Conservation (phyloP, 768 basidiomycete genomes). For the Holtermanniella nyarrowii region DNA sequence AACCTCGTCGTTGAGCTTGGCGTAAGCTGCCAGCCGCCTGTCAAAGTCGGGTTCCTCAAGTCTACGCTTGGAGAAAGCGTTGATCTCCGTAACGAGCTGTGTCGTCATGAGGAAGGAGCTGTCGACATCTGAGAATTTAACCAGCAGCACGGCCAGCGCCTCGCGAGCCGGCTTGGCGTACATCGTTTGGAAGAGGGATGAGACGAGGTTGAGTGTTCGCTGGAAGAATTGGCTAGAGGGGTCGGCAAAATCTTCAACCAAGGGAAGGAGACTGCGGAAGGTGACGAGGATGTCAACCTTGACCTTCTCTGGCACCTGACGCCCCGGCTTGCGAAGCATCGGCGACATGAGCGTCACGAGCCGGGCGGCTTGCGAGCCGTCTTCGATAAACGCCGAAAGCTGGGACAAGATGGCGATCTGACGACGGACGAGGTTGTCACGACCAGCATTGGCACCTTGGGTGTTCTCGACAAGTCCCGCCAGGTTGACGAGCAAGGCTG, state of each 20-base stretch:
- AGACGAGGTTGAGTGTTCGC: constrained; percentile 47
- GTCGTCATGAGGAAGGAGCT: constrained; percentile 47
- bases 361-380: constrained; percentile 60
- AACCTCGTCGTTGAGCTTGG: constrained; percentile 57
- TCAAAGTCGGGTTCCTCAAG: constrained; percentile 91
- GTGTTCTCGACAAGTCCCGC: constrained; percentile 56
- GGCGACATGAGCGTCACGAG: constrained; percentile 67
- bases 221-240: constrained; percentile 27
- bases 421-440: constrained; percentile 56
- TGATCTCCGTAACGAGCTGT: constrained; percentile 55
- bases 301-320: constrained; percentile 69
- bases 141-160: constrained; percentile 59
- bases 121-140: constrained; percentile 47
- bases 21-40: constrained; percentile 65
- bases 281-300: constrained; percentile 70
- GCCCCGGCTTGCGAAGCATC: constrained; percentile 64
- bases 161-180: constrained; percentile 62
- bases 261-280: constrained; percentile 53
- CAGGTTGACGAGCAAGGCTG: constrained; percentile 60
- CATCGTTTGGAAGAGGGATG: constrained; percentile 65
- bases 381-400: constrained; percentile 62
- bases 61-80: constrained; percentile 72
- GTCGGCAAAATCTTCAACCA: constrained; percentile 45
- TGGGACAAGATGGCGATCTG: constrained; percentile 72
- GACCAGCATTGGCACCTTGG: constrained; percentile 35